These are phyloP conservation scores for Proliferodiscus dingleyae DNA, from an alignment of 2,329 filamentous ascomycete species.

Conservation along the genomic window DNA sequence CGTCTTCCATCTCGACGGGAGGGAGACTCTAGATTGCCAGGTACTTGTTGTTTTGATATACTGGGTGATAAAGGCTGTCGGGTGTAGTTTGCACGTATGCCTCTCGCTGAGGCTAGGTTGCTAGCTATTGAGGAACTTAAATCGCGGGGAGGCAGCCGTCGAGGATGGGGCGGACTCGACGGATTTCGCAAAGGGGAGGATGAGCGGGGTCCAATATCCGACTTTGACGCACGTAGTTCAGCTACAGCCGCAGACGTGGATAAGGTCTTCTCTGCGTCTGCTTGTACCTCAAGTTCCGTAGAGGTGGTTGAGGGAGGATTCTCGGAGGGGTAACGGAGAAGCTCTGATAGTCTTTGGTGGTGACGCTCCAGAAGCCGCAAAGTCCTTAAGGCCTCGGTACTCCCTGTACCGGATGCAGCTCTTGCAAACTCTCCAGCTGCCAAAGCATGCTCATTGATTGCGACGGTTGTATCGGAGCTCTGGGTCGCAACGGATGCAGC, in stretches of 20 bases:
- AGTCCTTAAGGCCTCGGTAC: slow-evolving; percentile 72
- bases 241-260: slow-evolving; percentile 30
- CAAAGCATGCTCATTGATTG: slow-evolving; percentile 80
- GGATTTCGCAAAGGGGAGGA: slow-evolving; percentile 24
- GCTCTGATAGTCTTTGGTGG: slow-evolving; percentile 75
- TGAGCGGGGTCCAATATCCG: slow-evolving; percentile 26
- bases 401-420: slow-evolving; percentile 67
- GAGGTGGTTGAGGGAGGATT: slow-evolving; percentile 21
- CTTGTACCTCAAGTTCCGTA: slow-evolving; percentile 26
- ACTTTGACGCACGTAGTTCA: slow-evolving; percentile 30
- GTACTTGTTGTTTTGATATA: slow-evolving; percentile 67
- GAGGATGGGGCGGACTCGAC: slow-evolving; percentile 26
- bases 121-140: slow-evolving; percentile 79
- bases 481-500: slow-evolving; percentile 72
- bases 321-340: slow-evolving; percentile 63
- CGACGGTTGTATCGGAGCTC: slow-evolving; percentile 68
- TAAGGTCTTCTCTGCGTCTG: slow-evolving; percentile 25
- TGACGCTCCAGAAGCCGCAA: slow-evolving; percentile 82
- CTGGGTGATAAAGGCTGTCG: slow-evolving; percentile 67
- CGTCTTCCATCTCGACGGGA: slow-evolving; percentile 46
- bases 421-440: slow-evolving; percentile 86
- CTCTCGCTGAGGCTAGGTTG: slow-evolving; percentile 79
- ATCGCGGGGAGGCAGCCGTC: slow-evolving; percentile 54
- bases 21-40: slow-evolving; percentile 61
- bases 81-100: slow-evolving; percentile 63